Percentiles rank a stretch among this genome's conserved stretches.
Evolutionary conservation across 2,329 filamentous ascomycete species (phyloP).

Genomic region (Aplosporella prunicola): DNA sequence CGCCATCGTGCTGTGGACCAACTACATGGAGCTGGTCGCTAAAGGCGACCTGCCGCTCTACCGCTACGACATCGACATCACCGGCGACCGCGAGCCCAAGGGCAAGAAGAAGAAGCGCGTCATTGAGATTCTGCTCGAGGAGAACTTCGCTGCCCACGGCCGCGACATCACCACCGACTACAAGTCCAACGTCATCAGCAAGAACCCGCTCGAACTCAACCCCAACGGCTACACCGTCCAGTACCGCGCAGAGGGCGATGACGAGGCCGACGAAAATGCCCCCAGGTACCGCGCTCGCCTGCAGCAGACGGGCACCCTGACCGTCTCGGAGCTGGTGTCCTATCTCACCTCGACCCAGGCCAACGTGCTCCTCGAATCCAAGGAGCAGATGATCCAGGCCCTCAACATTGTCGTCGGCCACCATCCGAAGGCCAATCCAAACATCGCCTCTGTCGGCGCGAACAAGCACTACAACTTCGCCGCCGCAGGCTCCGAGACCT

Average conservation of each 20-base stretch:
- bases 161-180: slow-evolving; percentile 17
- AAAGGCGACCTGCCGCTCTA: slow-evolving; percentile 14
- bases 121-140: slow-evolving; percentile 37
- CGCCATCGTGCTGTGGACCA: slow-evolving; percentile 32
- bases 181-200: slow-evolving; percentile 16
- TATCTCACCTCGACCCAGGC: slow-evolving; percentile 33
- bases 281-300: slow-evolving; percentile 17
- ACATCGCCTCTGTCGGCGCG: slow-evolving; percentile 37
- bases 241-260: slow-evolving; percentile 20
- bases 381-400: slow-evolving; percentile 45
- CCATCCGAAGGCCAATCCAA: slow-evolving; percentile 31
- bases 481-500: slow-evolving; percentile 36
- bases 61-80: slow-evolving; percentile 17
- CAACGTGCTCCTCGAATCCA: slow-evolving; percentile 30
- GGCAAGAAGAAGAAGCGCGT: slow-evolving; percentile 40
- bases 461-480: slow-evolving; percentile 38
- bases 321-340: slow-evolving; percentile 33
- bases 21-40: slow-evolving; percentile 23
- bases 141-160: too few relatives aligned
- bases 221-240: too few relatives aligned
- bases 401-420: slow-evolving; percentile 50
- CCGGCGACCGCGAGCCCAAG: slow-evolving; percentile 23
- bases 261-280: slow-evolving; percentile 12
- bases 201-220: slow-evolving; percentile 9
- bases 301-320: slow-evolving; percentile 18